These are phyloP conservation scores for Pichia cabralensis DNA, from an alignment of 805 yeast genomes.

Conservation along the genomic window DNA sequence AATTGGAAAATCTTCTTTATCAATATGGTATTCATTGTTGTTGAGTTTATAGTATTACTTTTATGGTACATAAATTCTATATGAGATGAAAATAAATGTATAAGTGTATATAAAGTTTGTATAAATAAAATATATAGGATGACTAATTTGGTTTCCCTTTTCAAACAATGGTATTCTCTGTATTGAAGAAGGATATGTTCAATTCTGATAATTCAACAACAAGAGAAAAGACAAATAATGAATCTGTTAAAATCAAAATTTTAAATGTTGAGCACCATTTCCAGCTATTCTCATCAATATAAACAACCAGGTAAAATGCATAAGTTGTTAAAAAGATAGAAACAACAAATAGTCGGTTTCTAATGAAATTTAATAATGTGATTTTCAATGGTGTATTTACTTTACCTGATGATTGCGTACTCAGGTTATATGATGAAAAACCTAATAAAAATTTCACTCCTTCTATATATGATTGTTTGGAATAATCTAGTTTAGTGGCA, in stretches of 20 bases:
- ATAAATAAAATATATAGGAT: too few relatives aligned
- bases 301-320: too few relatives aligned
- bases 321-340: too few relatives aligned
- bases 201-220: slow-evolving; percentile 7
- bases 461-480: slow-evolving; percentile 9
- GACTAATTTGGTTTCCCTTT: background rate
- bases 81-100: too few relatives aligned
- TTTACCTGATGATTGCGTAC: background rate
- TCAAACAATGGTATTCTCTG: slow-evolving; percentile 4
- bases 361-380: too few relatives aligned
- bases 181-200: slow-evolving; percentile 1
- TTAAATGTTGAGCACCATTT: too few relatives aligned
- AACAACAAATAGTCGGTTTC: too few relatives aligned
- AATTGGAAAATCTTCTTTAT: slow-evolving; percentile 9
- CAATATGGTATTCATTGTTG: slow-evolving; percentile 7
- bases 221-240: slow-evolving; percentile 5
- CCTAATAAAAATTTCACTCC: slow-evolving; percentile 15
- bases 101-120: too few relatives aligned
- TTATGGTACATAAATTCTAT: slow-evolving; percentile 14
- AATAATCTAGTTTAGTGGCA: too few relatives aligned
- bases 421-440: too few relatives aligned
- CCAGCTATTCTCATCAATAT: background rate
- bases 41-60: slow-evolving; percentile 8
- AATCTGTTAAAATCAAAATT: slow-evolving; percentile 5
- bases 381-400: too few relatives aligned